These are phyloP conservation scores for Solanum pinnatisectum DNA, from an alignment of 257 asterid species.

Conservation along the genomic window DNA sequence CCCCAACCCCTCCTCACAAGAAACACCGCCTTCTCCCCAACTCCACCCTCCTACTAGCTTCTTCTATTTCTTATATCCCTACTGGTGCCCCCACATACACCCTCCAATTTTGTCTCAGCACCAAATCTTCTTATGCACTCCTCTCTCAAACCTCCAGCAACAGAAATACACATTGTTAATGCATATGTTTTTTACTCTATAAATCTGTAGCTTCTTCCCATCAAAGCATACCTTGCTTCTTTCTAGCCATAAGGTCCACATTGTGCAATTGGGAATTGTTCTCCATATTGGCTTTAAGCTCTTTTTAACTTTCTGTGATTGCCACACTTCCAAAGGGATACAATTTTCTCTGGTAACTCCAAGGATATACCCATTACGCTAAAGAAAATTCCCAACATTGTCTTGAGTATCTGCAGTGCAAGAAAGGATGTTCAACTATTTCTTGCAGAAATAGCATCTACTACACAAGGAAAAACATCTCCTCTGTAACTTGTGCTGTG, in stretches of 20 bases:
- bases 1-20: neutral
- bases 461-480: neutral
- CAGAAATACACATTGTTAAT: neutral
- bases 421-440: neutral
- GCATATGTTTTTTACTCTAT: neutral
- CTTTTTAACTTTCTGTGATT: neutral
- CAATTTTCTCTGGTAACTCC: neutral
- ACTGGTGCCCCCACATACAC: neutral
- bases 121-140: neutral
- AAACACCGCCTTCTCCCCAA: neutral
- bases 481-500: neutral
- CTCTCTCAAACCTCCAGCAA: neutral
- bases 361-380: neutral
- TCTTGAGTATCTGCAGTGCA: neutral
- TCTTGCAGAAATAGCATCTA: neutral
- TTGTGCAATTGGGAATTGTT: neutral
- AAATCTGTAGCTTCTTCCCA: neutral
- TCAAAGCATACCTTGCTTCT: neutral
- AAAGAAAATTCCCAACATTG: neutral
- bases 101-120: neutral
- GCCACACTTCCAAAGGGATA: neutral
- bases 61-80: neutral
- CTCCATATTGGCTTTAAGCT: neutral
- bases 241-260: neutral
- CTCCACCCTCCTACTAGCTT: neutral